These are phyloP conservation scores for Penicillium lividum DNA, from an alignment of 495 filamentous ascomycete genomes.

Conservation along the genomic window DNA sequence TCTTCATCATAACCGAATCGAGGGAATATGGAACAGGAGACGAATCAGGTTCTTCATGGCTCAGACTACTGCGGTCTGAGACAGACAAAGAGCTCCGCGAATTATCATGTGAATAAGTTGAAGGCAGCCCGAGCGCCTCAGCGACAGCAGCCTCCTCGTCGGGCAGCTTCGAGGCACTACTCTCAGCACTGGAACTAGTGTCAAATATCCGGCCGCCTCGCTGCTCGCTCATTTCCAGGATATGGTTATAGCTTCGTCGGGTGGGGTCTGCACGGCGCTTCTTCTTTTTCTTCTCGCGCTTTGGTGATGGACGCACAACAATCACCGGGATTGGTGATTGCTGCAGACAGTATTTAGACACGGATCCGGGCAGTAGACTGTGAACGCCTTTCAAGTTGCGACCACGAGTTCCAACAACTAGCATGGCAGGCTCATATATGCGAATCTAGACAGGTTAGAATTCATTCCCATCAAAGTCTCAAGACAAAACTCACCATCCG, in stretches of 20 bases:
- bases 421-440: conserved; percentile 90
- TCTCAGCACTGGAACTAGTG: conserved; percentile 47
- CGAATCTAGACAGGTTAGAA: conserved; percentile 64
- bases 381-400: conserved; percentile 85
- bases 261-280: conserved; percentile 81
- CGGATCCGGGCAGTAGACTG: conserved; percentile 85
- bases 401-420: conserved; percentile 93
- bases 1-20: conserved; percentile 33
- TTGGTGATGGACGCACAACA: conserved; percentile 86
- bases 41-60: conserved; percentile 32
- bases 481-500: conserved; percentile 72
- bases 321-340: conserved; percentile 97
- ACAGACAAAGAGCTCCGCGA: conserved; percentile 53
- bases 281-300: conserved; percentile 87
- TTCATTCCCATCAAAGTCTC: not conserved
- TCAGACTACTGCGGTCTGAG: conserved; percentile 45
- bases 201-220: conserved; percentile 58
- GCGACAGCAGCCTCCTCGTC: conserved; percentile 74
- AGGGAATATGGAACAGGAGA: conserved; percentile 30
- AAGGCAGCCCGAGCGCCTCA: conserved; percentile 65
- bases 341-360: conserved; percentile 96
- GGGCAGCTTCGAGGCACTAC: conserved; percentile 39
- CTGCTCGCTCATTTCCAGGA: conserved; percentile 62
- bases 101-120: conserved; percentile 31
- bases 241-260: conserved; percentile 76